These are phyloP conservation scores for Corylus americana DNA, from an alignment of 306 rosid species.

Conservation along the genomic window DNA sequence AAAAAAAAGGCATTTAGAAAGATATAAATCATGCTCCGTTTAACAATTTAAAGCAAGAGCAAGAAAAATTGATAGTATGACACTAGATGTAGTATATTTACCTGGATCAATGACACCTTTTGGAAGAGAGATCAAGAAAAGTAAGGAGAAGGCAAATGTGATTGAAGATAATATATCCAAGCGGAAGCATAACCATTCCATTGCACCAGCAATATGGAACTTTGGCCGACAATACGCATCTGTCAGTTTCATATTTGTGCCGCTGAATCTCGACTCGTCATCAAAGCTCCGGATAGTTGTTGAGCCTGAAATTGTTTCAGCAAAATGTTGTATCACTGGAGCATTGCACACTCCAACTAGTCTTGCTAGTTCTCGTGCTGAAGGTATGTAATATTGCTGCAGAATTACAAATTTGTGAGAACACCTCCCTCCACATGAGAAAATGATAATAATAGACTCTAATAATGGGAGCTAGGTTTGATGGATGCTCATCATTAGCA, in stretches of 20 bases:
- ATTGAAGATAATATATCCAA: slow-evolving; percentile 67
- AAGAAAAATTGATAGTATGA: background rate
- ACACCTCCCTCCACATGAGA: background rate
- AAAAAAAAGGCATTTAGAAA: background rate
- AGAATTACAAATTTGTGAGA: slow-evolving; percentile 21
- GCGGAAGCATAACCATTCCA: slow-evolving; percentile 85
- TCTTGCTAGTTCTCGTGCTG: slow-evolving; percentile 82
- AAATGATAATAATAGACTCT: background rate
- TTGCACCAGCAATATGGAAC: slow-evolving; percentile 67
- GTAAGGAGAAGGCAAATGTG: slow-evolving; percentile 67
- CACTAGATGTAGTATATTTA: slow-evolving; percentile 21
- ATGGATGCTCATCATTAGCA: background rate
- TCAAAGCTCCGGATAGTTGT: slow-evolving; percentile 87
- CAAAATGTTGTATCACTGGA: slow-evolving; percentile 80
- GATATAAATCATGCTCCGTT: slow-evolving; percentile 10
- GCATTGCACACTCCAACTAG: slow-evolving; percentile 84
- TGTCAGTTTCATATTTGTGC: slow-evolving; percentile 64
- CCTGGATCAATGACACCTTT: slow-evolving; percentile 80
- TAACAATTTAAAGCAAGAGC: background rate
- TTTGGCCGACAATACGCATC: slow-evolving; percentile 74
- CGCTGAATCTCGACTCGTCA: slow-evolving; percentile 67
- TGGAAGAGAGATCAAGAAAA: slow-evolving; percentile 74
- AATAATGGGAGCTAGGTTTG: background rate
- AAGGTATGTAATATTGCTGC: slow-evolving; percentile 76
- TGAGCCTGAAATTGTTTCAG: slow-evolving; percentile 82